Evolutionary conservation across 2,329 filamentous ascomycete species (phyloP), one percentile per base, ranked within the genome.

Genomic region (Atkinsonella texensis): DNA sequence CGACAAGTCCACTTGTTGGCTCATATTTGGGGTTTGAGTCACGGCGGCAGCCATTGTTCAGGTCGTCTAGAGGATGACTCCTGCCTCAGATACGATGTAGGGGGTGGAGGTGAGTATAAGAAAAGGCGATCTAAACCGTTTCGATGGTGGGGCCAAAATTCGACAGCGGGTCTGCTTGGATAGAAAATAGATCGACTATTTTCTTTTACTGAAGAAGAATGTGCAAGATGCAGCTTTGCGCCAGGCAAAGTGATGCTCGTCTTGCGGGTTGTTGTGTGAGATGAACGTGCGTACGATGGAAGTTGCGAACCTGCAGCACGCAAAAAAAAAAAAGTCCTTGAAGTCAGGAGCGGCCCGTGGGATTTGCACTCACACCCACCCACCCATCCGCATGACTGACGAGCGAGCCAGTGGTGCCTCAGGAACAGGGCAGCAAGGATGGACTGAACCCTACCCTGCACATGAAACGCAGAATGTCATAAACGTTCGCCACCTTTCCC

Each of bases 1-100:
- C 54, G 79, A 81, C 55, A 84, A 73, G 59, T 85, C 81, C 66
- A 84, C 81, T 66, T 81, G 81, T 62, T 79, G 62, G 60, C 72
- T 69, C 64, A 71, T 63, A 52, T 64, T 66, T 53, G 63, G 54
- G 45, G 61, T 55, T 46, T 68, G 65, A 43, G 28, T 6, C 28
- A 63, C 62, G 48, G 59, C 53, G 46, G 65, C 59, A 54, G 69
- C 67, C 69, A 72, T 72, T 54, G 53, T 65, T 28, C 28, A 28
- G 28, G 5, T 28, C 28, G 60, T 43, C 20, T 35, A 52, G 12
- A 18, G 41, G 35, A 44, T 53, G 52, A 51, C 32, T 42, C 20
- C 18, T 28, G 28, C 28, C 23, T 46, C 39, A 47, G 42, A 39
- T 41, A 46, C 17, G 56, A 55, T 47, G 28, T 41, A 52, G 52